Conservation (phyloP, 768 basidiomycete genomes). For the Galerina sulciceps region DNA sequence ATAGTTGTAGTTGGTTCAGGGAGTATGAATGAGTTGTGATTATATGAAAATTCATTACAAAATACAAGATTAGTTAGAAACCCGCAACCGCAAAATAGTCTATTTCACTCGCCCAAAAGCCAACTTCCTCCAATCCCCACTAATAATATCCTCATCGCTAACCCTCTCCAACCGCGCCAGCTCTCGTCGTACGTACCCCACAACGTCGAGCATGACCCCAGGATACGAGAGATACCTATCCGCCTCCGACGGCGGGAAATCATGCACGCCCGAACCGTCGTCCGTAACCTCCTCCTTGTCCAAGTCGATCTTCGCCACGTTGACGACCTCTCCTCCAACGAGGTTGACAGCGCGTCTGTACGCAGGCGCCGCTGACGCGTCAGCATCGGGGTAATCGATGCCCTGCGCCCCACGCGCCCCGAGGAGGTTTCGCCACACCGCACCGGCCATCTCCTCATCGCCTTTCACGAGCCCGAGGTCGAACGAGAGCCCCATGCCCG, state of each 20-base stretch:
- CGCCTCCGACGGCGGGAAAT: conserved; percentile 63
- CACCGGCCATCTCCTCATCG: conserved; percentile 84
- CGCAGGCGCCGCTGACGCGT: conserved; percentile 15
- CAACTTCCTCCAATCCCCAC: conserved; percentile 39
- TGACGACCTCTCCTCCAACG: conserved; percentile 66
- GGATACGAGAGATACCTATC: conserved; percentile 77
- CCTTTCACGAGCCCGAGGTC: conserved; percentile 77
- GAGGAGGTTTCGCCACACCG: conserved; percentile 91
- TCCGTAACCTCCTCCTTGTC: conserved; percentile 64
- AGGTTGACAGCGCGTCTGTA: conserved; percentile 74
- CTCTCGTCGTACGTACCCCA: conserved; percentile 75
- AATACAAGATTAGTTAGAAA: too few relatives aligned
- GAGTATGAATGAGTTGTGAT: too few relatives aligned
- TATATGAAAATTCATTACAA: too few relatives aligned
- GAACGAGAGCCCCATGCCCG: conserved; percentile 77
- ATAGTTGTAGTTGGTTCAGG: too few relatives aligned
- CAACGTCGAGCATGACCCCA: conserved; percentile 71
- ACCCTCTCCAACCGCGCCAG: conserved; percentile 68
- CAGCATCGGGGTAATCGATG: conserved; percentile 47
- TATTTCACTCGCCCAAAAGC: conserved; percentile 36
- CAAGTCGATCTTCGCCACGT: conserved; percentile 61
- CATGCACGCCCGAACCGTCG: conserved; percentile 74
- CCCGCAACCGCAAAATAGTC: too few relatives aligned
- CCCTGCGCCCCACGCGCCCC: conserved; percentile 83
- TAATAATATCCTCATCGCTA: conserved; percentile 47